Conservation (phyloP, 2,329 filamentous ascomycete genomes). For the Paecilomyces formosus region DNA sequence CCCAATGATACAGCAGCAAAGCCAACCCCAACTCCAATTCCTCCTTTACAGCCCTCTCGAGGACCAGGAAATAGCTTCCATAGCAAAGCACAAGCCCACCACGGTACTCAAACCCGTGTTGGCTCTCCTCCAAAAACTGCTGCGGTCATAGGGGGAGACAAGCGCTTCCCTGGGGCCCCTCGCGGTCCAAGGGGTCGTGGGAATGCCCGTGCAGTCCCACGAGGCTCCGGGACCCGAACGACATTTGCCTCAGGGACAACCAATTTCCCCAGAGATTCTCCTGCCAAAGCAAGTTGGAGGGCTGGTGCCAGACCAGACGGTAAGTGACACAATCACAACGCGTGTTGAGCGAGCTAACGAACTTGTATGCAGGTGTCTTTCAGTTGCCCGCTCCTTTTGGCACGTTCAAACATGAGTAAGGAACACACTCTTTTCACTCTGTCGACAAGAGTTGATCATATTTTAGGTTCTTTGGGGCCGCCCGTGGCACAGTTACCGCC, state of each 20-base stretch:
- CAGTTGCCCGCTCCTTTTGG: conserved; percentile 13
- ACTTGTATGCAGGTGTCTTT: conserved; percentile 6
- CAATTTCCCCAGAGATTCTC: conserved; percentile 13
- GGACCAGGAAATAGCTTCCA: not conserved
- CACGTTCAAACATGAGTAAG: conserved; percentile 16
- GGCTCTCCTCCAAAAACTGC: not conserved
- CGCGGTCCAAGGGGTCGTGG: conserved; percentile 6
- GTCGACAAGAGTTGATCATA: not conserved
- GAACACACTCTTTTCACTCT: not conserved
- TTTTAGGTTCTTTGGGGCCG: conserved; percentile 14
- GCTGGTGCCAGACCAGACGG: conserved; percentile 10
- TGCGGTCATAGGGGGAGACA: not conserved
- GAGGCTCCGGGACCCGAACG: not conserved
- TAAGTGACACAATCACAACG: conserved; percentile 4
- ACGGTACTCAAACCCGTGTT: not conserved
- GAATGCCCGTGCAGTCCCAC: not conserved
- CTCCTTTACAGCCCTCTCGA: not conserved
- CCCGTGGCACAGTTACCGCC: conserved; percentile 6
- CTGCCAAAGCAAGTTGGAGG: conserved; percentile 18
- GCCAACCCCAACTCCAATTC: not conserved
- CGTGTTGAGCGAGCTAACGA: not conserved
- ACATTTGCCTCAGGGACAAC: conserved; percentile 3
- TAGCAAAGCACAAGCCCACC: not conserved
- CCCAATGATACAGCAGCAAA: not conserved
- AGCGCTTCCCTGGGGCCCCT: not conserved